Evolutionary conservation across 108 stramenopile species (phyloP), one percentile per base, ranked within the genome.

Genomic region (Skeletonema potamos): DNA sequence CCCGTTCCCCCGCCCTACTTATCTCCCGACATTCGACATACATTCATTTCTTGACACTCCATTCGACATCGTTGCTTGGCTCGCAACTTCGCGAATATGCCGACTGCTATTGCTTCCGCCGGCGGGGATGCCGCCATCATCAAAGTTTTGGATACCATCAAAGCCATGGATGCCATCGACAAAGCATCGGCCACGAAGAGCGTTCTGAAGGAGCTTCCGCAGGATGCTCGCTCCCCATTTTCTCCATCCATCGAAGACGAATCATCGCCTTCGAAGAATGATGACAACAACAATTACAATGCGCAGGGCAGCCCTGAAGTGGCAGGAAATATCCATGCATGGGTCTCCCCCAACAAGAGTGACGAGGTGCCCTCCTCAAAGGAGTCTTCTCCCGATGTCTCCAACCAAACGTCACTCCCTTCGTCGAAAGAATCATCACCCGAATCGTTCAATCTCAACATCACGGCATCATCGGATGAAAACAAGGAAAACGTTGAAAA

Each of bases 291-390:
- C 15, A n/a, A 41, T 41, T 1, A 41, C 48, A 51, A 51, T 51
- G 20, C 48, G 22, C 48, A 51, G 48, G 48, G 48, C 48, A 51
- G 48, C 22, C 48, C 48, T 2, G 22, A 24, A 22, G 43, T 54
- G 17, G 58, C 32, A 1, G 44, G 58, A 7, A 62, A 60, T n/a
- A 26, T 27, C 26, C 68, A 66, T 39, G 68, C 28, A 1, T 77
- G 76, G 76, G 54, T 77, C 18, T 77, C 76, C 11, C 68, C 68
- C 22, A 70, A 70, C 57, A 77, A 77, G 64, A 70, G 66, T 36
- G 62, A 51, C 17, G 75, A 76, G 41, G n/a, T 44, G 17, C 54
- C 72, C 24, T 72, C 54, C 22, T 64, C 63, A 29, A 27, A 60
- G 74, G 65, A 67, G 24, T 43, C 43, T 58, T 55, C 76, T 57